These are phyloP conservation scores for Neofusicoccum sp. DNA, from an alignment of 2,329 filamentous ascomycete genomes.

Conservation along the genomic window DNA sequence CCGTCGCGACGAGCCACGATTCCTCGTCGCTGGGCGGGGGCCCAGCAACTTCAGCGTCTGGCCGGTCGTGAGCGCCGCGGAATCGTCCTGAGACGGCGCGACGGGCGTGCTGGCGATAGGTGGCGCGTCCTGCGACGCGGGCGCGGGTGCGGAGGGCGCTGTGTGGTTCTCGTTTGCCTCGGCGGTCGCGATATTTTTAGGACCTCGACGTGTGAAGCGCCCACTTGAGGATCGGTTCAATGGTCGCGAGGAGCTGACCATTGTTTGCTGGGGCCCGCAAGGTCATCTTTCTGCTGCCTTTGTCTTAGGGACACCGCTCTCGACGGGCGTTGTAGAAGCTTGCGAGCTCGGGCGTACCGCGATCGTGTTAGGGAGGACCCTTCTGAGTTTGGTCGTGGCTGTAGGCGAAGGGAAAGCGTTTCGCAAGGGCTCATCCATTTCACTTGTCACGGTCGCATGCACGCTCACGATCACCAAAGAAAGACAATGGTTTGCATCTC, in stretches of 20 bases:
- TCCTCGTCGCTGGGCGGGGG: slow-evolving; percentile 15
- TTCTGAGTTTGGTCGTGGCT: slow-evolving; percentile 21
- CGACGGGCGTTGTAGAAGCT: slow-evolving; percentile 19
- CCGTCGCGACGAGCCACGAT: slow-evolving; percentile 17
- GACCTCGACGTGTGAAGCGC: slow-evolving; percentile 30
- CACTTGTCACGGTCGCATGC: slow-evolving; percentile 15
- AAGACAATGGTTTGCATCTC: slow-evolving; percentile 13
- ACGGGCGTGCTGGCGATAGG: slow-evolving; percentile 14
- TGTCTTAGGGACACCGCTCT: slow-evolving; percentile 18
- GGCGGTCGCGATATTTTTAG: slow-evolving; percentile 25
- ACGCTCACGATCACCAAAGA: slow-evolving; percentile 10
- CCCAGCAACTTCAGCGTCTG: slow-evolving; percentile 16
- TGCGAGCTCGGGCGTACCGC: slow-evolving; percentile 20
- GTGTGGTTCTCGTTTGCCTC: slow-evolving; percentile 24
- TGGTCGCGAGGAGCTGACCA: slow-evolving; percentile 32
- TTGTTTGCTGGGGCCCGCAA: slow-evolving; percentile 23
- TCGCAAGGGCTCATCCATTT: slow-evolving; percentile 17
- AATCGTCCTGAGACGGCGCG: slow-evolving; percentile 8
- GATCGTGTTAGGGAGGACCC: slow-evolving; percentile 19
- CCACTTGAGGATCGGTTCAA: slow-evolving; percentile 29
- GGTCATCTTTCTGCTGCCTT: slow-evolving; percentile 19
- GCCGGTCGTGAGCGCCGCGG: slow-evolving; percentile 5
- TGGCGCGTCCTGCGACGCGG: slow-evolving; percentile 19
- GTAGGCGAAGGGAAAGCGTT: slow-evolving; percentile 19
- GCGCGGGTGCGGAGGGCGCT: slow-evolving; percentile 29